Base-by-base conservation (phyloP, 345 rosid genomes). In the Salix caprea region DNA sequence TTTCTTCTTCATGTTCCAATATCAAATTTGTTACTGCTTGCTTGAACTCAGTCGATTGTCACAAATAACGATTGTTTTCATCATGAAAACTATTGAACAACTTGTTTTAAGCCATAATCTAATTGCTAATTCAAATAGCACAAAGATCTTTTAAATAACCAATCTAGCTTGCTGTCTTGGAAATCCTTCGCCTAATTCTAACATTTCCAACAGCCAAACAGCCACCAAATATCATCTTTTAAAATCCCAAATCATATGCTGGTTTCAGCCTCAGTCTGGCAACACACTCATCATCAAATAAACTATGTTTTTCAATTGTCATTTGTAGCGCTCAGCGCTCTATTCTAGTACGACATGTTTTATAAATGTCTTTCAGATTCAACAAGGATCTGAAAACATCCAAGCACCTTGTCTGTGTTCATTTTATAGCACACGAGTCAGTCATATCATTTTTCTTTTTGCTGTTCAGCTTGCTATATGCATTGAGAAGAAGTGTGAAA, bases 381-480 rank as follows among this genome's bases (percentile, higher is more conserved):
- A 12, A 24, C 54, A 21, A 28, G 56, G 52, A 52, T 69, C 72
- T 82, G 39, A 72, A 23, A 23, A 60, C 61, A 34, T 61, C 8
- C 67, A 64, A 61, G 46, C 16, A 32, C 19, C 65, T 62, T 68
- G 52, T 36, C 60, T 56, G 64, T 44, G 30, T 66, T 75, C 42
- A 16, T 64, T 54, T 65, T 30, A 50, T 54, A 58, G 46, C 54
- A 70, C 70, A 16, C 44, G 12, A 66, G 48, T 30, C 67, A 72
- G 44, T 62, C 56, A 32, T 60, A 74, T 79, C 21, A 71, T 65
- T 81, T 77, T 76, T 28, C 62, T 73, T 77, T 73, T 79, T 83
- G 37, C 66, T 80, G 50, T 74, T 62, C 89, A 93, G 98, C 96
- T 96, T 82, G 91, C 98, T 46, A 91, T 93, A 78, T 96, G 99